phyloP scores from a whole-genome alignment of 208 protist species.

The Leishmania lainsoni region DNA sequence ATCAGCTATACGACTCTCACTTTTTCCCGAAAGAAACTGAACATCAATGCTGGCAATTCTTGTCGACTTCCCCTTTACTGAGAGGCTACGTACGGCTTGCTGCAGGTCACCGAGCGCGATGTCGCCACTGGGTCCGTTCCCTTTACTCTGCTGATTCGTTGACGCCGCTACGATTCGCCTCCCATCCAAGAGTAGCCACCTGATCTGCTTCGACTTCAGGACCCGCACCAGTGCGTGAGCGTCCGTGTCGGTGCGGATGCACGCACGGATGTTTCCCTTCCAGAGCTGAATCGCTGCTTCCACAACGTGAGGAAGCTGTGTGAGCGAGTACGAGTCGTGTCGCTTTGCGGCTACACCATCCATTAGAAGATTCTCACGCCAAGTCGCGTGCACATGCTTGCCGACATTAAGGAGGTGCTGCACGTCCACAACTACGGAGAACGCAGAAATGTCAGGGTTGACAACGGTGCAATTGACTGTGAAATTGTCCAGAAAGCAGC shows the following conservation, averaged over 20 bases:
- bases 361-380: slow-evolving; percentile 41
- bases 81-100: slow-evolving; percentile 35
- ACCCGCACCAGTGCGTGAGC: slow-evolving; percentile 37
- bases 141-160: slow-evolving; percentile 44
- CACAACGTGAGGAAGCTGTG: slow-evolving; percentile 40
- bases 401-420: slow-evolving; percentile 35
- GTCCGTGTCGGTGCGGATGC: slow-evolving; percentile 53
- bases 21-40: slow-evolving; percentile 20
- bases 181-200: slow-evolving; percentile 53
- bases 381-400: slow-evolving; percentile 51
- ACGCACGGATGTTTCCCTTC: slow-evolving; percentile 67
- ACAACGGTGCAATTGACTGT: slow-evolving; percentile 41
- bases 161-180: slow-evolving; percentile 38
- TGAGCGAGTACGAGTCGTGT: slow-evolving; percentile 51
- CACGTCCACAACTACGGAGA: slow-evolving; percentile 65
- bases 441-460: slow-evolving; percentile 42
- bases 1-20: slow-evolving; percentile 17
- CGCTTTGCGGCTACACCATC: slow-evolving; percentile 62
- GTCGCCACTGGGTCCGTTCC: slow-evolving; percentile 17
- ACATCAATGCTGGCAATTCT: not conserved
- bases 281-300: slow-evolving; percentile 64
- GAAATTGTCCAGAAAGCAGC: slow-evolving; percentile 72
- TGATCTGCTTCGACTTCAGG: slow-evolving; percentile 50
- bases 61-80: slow-evolving; percentile 22
- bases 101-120: slow-evolving; percentile 45